Evolutionary conservation across 1,139 yeast species (phyloP), one percentile per base, ranked within the genome.

Genomic region (Diutina catenulata): DNA sequence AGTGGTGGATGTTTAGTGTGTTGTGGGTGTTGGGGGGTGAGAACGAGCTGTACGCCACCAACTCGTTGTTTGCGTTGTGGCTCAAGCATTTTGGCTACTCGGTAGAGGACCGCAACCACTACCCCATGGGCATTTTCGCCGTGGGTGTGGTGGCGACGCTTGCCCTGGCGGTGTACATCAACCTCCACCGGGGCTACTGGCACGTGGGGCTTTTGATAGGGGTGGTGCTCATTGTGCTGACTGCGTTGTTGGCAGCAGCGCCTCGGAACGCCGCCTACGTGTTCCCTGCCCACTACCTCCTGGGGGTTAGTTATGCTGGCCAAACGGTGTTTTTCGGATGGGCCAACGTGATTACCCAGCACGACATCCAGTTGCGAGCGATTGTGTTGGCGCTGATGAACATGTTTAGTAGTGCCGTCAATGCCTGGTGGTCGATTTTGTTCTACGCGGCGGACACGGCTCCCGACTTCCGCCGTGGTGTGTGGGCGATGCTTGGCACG

Each of bases 1-100:
- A 70, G 47, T 74, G 76, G 75, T 74, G 71, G 64, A 46, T 68
- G 7, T 71, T 75, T 43, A 65, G 74, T 4, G 47, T 69, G 10
- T 62, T 74, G 9, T 75, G 79, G 78, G 62, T 68, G 1, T 52
- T 74, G 38, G 79, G 76, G n/a, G 80, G 80, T 42, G 75, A 70
- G 47, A 74, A 73, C 50, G 71, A 72, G 45, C 68, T 77, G 16
- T 74, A 62, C 49, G 63, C 70, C 4, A 59, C 74, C 9, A 74
- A 74, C 51, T 56, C 75, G 2, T 56, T 74, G 7, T 68, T 74
- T 48, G 68, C 78, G 2, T 52, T 74, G 27, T 74, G 76, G 70
- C 53, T 74, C 42, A 51, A 60, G 40, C 49, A 64, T 43, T 60
- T 55, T 41, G 53, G 56, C 3, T 74, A 74, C 46, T 48, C 74